These are phyloP conservation scores for Microcos paniculata DNA, from an alignment of 345 rosid species.

Conservation along the genomic window DNA sequence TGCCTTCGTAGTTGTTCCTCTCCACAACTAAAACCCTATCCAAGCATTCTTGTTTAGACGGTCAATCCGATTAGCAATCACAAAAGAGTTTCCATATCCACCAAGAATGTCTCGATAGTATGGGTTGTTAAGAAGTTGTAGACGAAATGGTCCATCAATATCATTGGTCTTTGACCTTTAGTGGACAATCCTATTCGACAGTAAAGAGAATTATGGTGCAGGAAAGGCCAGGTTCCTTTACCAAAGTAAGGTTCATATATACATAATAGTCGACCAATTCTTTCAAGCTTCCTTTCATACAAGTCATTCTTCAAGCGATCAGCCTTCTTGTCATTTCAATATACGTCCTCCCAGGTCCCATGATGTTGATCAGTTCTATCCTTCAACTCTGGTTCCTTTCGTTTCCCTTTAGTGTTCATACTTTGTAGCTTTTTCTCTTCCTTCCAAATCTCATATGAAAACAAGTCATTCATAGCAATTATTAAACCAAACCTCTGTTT, in stretches of 20 bases:
- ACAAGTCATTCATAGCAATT: slow-evolving; percentile 48
- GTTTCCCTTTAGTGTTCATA: slow-evolving; percentile 49
- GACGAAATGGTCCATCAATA: slow-evolving; percentile 83
- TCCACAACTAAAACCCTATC: slow-evolving; percentile 99
- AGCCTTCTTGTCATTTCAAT: slow-evolving; percentile 76
- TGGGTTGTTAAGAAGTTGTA: slow-evolving; percentile 67
- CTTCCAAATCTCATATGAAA: slow-evolving; percentile 81
- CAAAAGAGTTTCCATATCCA: slow-evolving; percentile 88
- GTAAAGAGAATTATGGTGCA: slow-evolving; percentile 76
- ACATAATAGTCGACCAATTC: slow-evolving; percentile 88
- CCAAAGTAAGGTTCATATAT: slow-evolving; percentile 95
- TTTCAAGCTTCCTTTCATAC: slow-evolving; percentile 88
- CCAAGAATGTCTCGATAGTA: slow-evolving; percentile 87
- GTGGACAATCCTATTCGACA: slow-evolving; percentile 85
- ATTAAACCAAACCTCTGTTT: slow-evolving; percentile 36
- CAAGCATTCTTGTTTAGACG: slow-evolving; percentile 87
- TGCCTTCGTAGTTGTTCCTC: slow-evolving; percentile 88
- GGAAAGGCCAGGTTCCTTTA: slow-evolving; percentile 94
- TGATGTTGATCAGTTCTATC: slow-evolving; percentile 70
- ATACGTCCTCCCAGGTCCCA: slow-evolving; percentile 96
- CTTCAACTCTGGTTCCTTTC: slow-evolving; percentile 92
- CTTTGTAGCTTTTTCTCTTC: slow-evolving; percentile 53
- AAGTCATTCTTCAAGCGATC: slow-evolving; percentile 78
- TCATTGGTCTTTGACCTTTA: slow-evolving; percentile 88
- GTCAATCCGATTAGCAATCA: slow-evolving; percentile 81